These are phyloP conservation scores for Acer campestre DNA, from an alignment of 345 rosid genomes.

Conservation along the genomic window DNA sequence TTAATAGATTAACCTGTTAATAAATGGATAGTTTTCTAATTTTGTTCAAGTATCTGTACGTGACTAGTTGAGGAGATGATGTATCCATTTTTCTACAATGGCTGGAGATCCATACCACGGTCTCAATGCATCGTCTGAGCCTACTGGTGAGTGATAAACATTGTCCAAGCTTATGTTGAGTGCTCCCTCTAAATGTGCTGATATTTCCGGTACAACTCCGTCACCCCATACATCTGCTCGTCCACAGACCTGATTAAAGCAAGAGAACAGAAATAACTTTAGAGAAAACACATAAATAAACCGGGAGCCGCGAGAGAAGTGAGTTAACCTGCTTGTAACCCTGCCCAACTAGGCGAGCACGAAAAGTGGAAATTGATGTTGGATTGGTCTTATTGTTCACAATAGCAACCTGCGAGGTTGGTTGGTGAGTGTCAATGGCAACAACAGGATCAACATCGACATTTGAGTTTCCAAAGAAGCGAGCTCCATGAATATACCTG, in stretches of 20 bases:
- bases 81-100: slow-evolving; percentile 71
- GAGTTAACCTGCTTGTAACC: slow-evolving; percentile 84
- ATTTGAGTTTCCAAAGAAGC: slow-evolving; percentile 43
- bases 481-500: slow-evolving; percentile 84
- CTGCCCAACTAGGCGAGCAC: slow-evolving; percentile 87
- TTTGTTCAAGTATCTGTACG: neutral
- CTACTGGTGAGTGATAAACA: slow-evolving; percentile 91
- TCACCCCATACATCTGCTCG: slow-evolving; percentile 96
- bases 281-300: neutral
- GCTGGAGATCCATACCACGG: slow-evolving; percentile 94
- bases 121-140: slow-evolving; percentile 66
- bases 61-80: slow-evolving; percentile 60
- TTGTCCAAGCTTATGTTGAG: slow-evolving; percentile 75
- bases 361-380: slow-evolving; percentile 37
- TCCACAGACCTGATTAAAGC: slow-evolving; percentile 65
- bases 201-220: slow-evolving; percentile 89
- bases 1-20: neutral
- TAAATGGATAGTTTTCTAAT: neutral
- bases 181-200: slow-evolving; percentile 87
- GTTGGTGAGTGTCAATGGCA: slow-evolving; percentile 40
- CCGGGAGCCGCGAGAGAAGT: too few species aligned
- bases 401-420: slow-evolving; percentile 45
- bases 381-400: slow-evolving; percentile 35
- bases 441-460: slow-evolving; percentile 39
- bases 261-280: neutral